Evolutionary conservation across 2,329 filamentous ascomycete species (phyloP), one percentile per base, ranked within the genome.

Genomic region (Diaporthe velutina): DNA sequence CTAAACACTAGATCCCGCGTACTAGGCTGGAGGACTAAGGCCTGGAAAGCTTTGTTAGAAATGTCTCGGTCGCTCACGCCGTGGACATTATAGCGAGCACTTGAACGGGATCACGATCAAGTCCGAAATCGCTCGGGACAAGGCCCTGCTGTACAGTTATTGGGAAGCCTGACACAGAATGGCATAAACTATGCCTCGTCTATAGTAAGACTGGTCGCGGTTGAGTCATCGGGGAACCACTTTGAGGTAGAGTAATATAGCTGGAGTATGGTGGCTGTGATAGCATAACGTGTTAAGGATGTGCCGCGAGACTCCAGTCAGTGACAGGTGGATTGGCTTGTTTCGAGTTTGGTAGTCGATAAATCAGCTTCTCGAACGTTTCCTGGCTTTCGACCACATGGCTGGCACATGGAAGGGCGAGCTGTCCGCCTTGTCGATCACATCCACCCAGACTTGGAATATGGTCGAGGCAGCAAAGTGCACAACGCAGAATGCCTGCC

Each of bases 321-420:
- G 25, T 68, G 33, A 54, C 64, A 68, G 48, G 64, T 68, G 64
- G 48, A 30, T 40, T 71, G 70, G 55, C n/a, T 12, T n/a, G 55
- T 71, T 71, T 71, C 70, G 55, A 71, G 8, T 40, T 61, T 25
- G 64, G 33, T 40, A 22, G 30, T 42, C 55, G 42, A 28, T 52
- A 54, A 40, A 60, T 19, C 55, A 30, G 42, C 25, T 54, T 48
- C 55, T 52, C 45, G 70, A 52, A 52, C 42, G 8, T 52, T 71
- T 35, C 33, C 55, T 60, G 57, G 57, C 33, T 38, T 38, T 57
- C 35, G 54, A 60, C 73, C 73, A 75, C 73, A 75, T 75, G 73
- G 73, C 73, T 22, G 30, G 66, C 70, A 60, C 73, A 75, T 64
- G 73, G 73, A 45, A 54, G 30, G 45, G 38, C 42, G 28, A 55